Conservation (phyloP, 306 rosid genomes). For the Trifolium subterraneum region DNA sequence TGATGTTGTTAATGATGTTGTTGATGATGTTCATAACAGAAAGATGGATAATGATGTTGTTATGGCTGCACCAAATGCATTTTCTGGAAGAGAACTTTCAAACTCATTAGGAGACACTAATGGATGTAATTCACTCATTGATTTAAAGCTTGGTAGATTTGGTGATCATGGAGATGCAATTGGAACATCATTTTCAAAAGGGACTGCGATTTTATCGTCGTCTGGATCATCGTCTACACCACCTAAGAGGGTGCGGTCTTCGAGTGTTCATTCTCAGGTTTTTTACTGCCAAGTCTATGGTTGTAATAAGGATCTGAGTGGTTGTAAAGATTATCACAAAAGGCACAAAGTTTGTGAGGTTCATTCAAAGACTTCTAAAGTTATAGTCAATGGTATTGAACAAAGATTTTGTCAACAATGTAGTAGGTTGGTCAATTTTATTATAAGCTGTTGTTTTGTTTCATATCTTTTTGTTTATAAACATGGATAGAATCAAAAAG, state of each 20-base stretch:
- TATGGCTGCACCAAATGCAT: slow-evolving; percentile 46
- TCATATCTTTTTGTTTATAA: slow-evolving; percentile 22
- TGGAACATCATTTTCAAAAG: slow-evolving; percentile 48
- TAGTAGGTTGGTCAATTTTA: slow-evolving; percentile 66
- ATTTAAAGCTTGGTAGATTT: slow-evolving; percentile 78
- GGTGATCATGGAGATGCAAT: slow-evolving; percentile 55
- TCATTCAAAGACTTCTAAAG: slow-evolving; percentile 89
- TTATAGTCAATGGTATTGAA: slow-evolving; percentile 74
- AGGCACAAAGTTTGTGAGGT: slow-evolving; percentile 91
- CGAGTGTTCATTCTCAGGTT: slow-evolving; percentile 53
- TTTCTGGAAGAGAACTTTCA: slow-evolving; percentile 57
- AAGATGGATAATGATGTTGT: not conserved
- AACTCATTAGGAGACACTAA: slow-evolving; percentile 57
- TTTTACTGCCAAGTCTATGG: slow-evolving; percentile 82
- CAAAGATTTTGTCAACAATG: slow-evolving; percentile 96
- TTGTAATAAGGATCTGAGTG: slow-evolving; percentile 79
- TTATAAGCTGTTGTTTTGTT: not conserved
- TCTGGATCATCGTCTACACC: slow-evolving; percentile 59
- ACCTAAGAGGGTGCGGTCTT: slow-evolving; percentile 58
- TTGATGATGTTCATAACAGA: not conserved
- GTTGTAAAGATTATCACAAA: slow-evolving; percentile 86
- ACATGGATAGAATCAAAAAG: not conserved
- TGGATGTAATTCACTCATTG: slow-evolving; percentile 66
- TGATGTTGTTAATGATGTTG: slow-evolving; percentile 7
- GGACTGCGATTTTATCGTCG: slow-evolving; percentile 53